A percentile compares a stretch with the other conserved stretches of the same genome.
Evolutionary conservation across 2,329 filamentous ascomycete genomes (phyloP).

Genomic region (Neodidymelliopsis sp.): DNA sequence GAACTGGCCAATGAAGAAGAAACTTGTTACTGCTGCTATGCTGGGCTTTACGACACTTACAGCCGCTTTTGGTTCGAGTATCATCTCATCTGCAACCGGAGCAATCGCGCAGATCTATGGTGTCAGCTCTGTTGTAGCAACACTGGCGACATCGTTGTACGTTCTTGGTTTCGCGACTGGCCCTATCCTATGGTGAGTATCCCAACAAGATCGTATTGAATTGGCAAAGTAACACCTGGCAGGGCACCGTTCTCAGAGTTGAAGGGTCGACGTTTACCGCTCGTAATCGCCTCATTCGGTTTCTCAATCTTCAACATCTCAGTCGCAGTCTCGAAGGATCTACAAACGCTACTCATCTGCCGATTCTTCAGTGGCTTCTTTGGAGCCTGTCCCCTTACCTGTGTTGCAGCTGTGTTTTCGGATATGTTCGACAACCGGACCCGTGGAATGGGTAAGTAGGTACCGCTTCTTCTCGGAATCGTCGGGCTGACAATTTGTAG

Average conservation of each 20-base stretch:
- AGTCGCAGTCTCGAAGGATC: slow-evolving; percentile 58
- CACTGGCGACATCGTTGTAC: slow-evolving; percentile 59
- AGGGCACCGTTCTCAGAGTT: slow-evolving; percentile 63
- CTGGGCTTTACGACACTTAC: slow-evolving; percentile 75
- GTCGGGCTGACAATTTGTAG: no score
- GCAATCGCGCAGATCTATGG: slow-evolving; percentile 49
- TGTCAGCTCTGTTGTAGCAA: slow-evolving; percentile 58
- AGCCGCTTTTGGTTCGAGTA: slow-evolving; percentile 67
- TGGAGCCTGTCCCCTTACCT: slow-evolving; percentile 61
- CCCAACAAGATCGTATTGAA: no score
- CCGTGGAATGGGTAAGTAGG: slow-evolving; percentile 50
- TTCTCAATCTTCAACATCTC: slow-evolving; percentile 60
- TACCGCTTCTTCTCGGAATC: no score
- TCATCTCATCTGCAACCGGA: slow-evolving; percentile 52
- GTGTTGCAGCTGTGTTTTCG: slow-evolving; percentile 63
- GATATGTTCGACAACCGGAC: slow-evolving; percentile 61
- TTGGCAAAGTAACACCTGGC: slow-evolving; percentile 52
- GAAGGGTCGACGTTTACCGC: slow-evolving; percentile 57
- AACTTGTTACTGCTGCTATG: slow-evolving; percentile 72
- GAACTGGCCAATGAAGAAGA: slow-evolving; percentile 84
- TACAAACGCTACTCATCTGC: slow-evolving; percentile 62
- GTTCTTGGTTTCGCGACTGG: slow-evolving; percentile 49
- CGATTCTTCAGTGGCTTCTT: slow-evolving; percentile 63
- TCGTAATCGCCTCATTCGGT: slow-evolving; percentile 59
- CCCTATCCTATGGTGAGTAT: slow-evolving; percentile 10